Conservation (phyloP, 2,329 filamentous ascomycete genomes). For the Fusarium pseudograminearum region DNA sequence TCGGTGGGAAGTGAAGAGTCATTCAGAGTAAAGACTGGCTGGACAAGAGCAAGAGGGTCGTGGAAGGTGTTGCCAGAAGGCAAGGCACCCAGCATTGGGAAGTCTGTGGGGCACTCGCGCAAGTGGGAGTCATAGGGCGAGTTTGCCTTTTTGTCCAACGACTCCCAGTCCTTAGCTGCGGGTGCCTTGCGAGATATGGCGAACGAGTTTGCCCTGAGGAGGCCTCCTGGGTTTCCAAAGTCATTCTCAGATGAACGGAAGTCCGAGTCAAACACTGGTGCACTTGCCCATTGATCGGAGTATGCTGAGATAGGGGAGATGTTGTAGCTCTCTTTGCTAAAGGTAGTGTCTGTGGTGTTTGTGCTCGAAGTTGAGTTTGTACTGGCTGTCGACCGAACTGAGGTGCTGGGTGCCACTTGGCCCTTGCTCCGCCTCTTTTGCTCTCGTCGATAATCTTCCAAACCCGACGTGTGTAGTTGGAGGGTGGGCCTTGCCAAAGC, state of each 20-base stretch:
- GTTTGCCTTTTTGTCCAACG: constrained; percentile 49
- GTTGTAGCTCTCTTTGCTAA: constrained; percentile 55
- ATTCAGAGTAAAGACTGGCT: constrained; percentile 54
- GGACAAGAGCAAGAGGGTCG: constrained; percentile 50
- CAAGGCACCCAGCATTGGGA: constrained; percentile 52
- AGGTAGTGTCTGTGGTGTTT: constrained; percentile 56
- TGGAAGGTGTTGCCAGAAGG: constrained; percentile 46
- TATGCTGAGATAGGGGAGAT: constrained; percentile 63
- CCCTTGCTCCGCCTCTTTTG: constrained; percentile 55
- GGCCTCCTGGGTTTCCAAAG: constrained; percentile 51
- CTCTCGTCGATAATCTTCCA: constrained; percentile 51
- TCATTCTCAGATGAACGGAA: constrained; percentile 61
- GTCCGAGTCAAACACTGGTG: constrained; percentile 56
- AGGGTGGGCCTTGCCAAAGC: constrained; percentile 52
- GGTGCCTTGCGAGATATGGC: constrained; percentile 39
- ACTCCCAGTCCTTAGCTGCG: constrained; percentile 41
- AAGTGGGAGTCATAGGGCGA: constrained; percentile 49
- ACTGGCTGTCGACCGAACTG: constrained; percentile 60
- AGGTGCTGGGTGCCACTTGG: constrained; percentile 60
- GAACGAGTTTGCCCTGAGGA: constrained; percentile 46
- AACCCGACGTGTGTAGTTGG: constrained; percentile 55
- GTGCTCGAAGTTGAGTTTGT: constrained; percentile 54
- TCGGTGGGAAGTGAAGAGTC: constrained; percentile 51
- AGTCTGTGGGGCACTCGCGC: constrained; percentile 59
- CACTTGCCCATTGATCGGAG: constrained; percentile 56